Percentiles rank a stretch among this genome's conserved stretches.
Conservation (phyloP, 2,329 filamentous ascomycete species). For the Curvularia verruculosa region DNA sequence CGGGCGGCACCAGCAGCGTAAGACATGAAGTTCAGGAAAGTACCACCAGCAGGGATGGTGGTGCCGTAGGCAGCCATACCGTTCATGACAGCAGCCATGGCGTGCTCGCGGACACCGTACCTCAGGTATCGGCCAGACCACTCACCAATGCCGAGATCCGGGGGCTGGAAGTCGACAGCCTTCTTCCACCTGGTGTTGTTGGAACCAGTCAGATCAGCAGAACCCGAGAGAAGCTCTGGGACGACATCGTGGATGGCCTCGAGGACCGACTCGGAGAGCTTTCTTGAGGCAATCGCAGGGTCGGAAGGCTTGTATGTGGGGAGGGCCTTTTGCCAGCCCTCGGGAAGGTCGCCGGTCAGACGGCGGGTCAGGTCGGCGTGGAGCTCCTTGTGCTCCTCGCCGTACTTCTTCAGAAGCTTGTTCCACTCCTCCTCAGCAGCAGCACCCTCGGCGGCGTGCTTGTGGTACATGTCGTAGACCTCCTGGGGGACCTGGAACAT, state of each 20-base stretch:
- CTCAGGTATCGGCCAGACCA: conserved; percentile 91
- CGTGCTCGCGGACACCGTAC: conserved; percentile 91
- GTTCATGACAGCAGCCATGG: conserved; percentile 92
- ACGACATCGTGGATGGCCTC: conserved; percentile 81
- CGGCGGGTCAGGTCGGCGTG: conserved; percentile 82
- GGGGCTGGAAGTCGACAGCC: conserved; percentile 96
- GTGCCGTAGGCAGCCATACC: conserved; percentile 95
- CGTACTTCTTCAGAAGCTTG: conserved; percentile 87
- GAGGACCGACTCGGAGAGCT: conserved; percentile 93
- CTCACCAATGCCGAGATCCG: conserved; percentile 81
- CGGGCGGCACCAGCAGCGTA: conserved; percentile 96
- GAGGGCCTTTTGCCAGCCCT: conserved; percentile 94
- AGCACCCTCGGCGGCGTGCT: conserved; percentile 84
- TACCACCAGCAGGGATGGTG: conserved; percentile 90
- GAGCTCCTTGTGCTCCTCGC: conserved; percentile 75
- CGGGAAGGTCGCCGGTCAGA: conserved; percentile 80
- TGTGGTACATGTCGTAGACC: conserved; percentile 89
- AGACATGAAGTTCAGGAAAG: conserved; percentile 99
- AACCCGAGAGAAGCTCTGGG: conserved; percentile 93
- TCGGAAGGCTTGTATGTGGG: conserved; percentile 90
- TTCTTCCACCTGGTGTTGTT: conserved; percentile 99
- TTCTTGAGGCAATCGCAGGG: conserved; percentile 85
- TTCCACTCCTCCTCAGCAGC: conserved; percentile 95
- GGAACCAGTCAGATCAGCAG: conserved; percentile 95
- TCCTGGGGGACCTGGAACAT: conserved; percentile 91